Base-by-base conservation (phyloP, 768 basidiomycete genomes). In the Crepidotus variabilis region DNA sequence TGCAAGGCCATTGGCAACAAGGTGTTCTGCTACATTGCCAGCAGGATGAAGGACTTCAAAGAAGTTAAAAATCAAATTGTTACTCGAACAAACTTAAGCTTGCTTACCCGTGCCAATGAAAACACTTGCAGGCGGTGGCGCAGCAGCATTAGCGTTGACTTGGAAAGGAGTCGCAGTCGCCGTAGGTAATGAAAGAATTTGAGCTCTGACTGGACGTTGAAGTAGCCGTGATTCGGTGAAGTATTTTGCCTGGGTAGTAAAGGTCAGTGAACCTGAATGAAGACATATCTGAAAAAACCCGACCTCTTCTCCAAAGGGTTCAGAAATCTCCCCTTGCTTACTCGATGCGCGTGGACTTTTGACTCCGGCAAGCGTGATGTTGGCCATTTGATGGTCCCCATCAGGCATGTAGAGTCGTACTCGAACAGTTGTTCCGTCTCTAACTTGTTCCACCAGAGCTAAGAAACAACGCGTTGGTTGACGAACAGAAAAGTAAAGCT, bases 381-480 rank as follows among this genome's bases (percentile, higher is more conserved):
- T 97, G 69, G 88, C 79, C 55, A 95, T 78, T 73, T 97, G 97
- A 67, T 99, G 97, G 56, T 90, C 85, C 10, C 87, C 89, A 46
- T 91, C 86, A 16, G 94, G 89, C 76, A 98, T 83, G 54, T 97
- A 75, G 48, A 98, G 81, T 50, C 97, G 87, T 49, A 90, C 84
- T 20, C 96, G 88, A 28, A 98, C 73, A 24, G 92, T 95, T 20
- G 91, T 88, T 50, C 94, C 96, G 67, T 98, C 95, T 50, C 90
- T 83, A 52, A 98, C 94, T 67, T 90, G 87, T 72, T 99, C 96
- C 57, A 98, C 92, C 58, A 98, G 82, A 49, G 90, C 94, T 95
- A 34, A 33, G 23, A 35, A 11, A 21, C 18, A 48, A 45, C 64
- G 18, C 64, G 28, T 46, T 39, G 28, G 52, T 62, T 35, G 45